phyloP scores from a whole-genome alignment of 1,284 basidiomycete genomes.

The Lentinus polychrous region DNA sequence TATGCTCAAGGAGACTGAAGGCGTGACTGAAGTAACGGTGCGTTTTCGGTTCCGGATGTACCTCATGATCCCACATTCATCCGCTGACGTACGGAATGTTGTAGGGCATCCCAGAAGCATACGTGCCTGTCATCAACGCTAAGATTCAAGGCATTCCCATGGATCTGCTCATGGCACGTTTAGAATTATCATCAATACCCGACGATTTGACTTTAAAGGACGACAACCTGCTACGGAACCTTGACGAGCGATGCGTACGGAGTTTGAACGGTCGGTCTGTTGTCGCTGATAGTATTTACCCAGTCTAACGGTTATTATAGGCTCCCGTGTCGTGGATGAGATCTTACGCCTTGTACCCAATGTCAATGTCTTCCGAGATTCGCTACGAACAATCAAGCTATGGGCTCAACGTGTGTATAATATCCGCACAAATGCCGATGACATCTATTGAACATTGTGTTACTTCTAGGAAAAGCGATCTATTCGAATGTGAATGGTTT shows the following conservation, averaged over 20 bases:
- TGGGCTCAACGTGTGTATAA: constrained; percentile 86
- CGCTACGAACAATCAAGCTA: constrained; percentile 92
- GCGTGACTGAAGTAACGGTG: constrained; percentile 86
- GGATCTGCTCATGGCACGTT: constrained; percentile 90
- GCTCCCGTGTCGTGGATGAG: constrained; percentile 94
- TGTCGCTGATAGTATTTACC: constrained; percentile 8
- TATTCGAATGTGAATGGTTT: constrained; percentile 99
- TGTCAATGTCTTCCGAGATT: constrained; percentile 90
- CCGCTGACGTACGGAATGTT: constrained; percentile 5
- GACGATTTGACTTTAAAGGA: constrained; percentile 88
- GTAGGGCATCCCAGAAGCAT: constrained; percentile 93
- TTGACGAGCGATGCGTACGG: constrained; percentile 93
- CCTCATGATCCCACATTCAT: constrained; percentile 4
- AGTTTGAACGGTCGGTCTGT: constrained; percentile 76
- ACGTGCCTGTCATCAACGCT: constrained; percentile 90
- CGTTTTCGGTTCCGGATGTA: constrained; percentile 28
- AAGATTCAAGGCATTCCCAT: constrained; percentile 92
- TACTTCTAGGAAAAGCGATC: constrained; percentile 75
- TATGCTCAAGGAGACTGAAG: constrained; percentile 84
- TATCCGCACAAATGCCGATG: constrained; percentile 1
- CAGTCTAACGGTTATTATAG: constrained; percentile 31
- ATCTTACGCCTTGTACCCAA: constrained; percentile 95
- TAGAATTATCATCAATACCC: constrained; percentile 80
- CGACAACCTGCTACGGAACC: constrained; percentile 85
- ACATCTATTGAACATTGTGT: constrained; percentile 7